phyloP scores from a whole-genome alignment of 2,329 filamentous ascomycete genomes.

The Sarocladium oryzae region DNA sequence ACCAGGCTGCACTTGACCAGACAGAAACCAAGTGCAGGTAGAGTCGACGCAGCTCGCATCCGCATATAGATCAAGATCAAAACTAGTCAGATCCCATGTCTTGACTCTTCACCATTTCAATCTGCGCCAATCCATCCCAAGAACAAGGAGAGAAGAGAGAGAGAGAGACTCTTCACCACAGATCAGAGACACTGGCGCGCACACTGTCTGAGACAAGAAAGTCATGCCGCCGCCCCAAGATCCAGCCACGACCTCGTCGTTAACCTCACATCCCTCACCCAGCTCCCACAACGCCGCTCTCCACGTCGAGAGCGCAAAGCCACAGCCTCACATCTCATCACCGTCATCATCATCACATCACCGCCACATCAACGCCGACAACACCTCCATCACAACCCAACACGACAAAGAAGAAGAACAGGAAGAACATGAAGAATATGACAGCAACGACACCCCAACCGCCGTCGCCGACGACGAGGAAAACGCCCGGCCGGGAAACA shows the following conservation, averaged over 20 bases:
- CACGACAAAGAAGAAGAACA: too few relatives aligned
- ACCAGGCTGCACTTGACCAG: too few relatives aligned
- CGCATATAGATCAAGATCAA: background rate
- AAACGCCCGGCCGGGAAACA: too few relatives aligned
- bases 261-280: background rate
- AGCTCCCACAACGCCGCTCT: background rate
- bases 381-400: background rate
- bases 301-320: background rate
- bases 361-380: background rate
- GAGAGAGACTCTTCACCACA: background rate
- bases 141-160: too few relatives aligned
- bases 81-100: background rate
- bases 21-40: too few relatives aligned
- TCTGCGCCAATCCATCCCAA: too few relatives aligned
- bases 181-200: too few relatives aligned
- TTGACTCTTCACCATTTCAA: too few relatives aligned
- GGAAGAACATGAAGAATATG: too few relatives aligned
- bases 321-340: background rate
- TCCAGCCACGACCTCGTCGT: slow-evolving; percentile 1
- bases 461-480: slow-evolving; percentile 5
- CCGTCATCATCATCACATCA: background rate
- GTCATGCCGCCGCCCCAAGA: background rate
- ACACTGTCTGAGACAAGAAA: slow-evolving; percentile 7
- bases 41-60: background rate
- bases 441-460: background rate